Base-by-base conservation (phyloP, 345 rosid species). In the Camelina laxa region DNA sequence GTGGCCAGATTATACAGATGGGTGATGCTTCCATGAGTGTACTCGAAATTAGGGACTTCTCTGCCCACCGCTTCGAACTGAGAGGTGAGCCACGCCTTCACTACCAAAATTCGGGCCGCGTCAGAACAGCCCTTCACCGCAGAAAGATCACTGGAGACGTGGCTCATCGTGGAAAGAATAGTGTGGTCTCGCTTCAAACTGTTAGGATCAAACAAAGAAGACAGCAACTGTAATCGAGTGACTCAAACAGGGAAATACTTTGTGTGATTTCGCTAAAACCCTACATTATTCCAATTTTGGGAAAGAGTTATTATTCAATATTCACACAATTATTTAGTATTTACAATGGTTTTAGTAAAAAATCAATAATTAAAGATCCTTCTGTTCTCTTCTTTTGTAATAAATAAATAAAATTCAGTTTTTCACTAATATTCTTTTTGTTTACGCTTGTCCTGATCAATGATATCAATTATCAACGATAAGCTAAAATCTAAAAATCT, bases 31-130 rank as follows among this genome's bases (percentile, higher is more conserved):
- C 97, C 93, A 41, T 89, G 84, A 65, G 92, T 95, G 88, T 84
- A 89, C 60, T 92, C 93, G 69, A 92, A 90, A 36, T 77, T 85
- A 1, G 97, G 97, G 21, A 88, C 90, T 8, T 92, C 94, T 84
- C 84, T 90, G 2, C 97, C 97, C 0, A 84, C 82, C 4, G 97
- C 83, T 30, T 92, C 97, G 41, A 95, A 90, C 62, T 95, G 97
- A 19, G 96, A 81, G 53, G 85, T 45, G 8, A 92, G 88, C 97
- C 96, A 92, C 30, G 90, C 79, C 81, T 88, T 89, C 59, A 27
- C 30, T 27, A 27, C 30, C 30, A 27, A 89, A 73, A 95, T 86
- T 44, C 92, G 84, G n/a, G 89, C 82, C 9, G 87, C 89, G 56
- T 88, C 93, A 41, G 84, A 79, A 17, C 83, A 82, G 49, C 80